A percentile compares a stretch with the other conserved stretches of the same genome.
phyloP scores from a whole-genome alignment of 2,329 filamentous ascomycete genomes.

The Scedosporium minutisporum region DNA sequence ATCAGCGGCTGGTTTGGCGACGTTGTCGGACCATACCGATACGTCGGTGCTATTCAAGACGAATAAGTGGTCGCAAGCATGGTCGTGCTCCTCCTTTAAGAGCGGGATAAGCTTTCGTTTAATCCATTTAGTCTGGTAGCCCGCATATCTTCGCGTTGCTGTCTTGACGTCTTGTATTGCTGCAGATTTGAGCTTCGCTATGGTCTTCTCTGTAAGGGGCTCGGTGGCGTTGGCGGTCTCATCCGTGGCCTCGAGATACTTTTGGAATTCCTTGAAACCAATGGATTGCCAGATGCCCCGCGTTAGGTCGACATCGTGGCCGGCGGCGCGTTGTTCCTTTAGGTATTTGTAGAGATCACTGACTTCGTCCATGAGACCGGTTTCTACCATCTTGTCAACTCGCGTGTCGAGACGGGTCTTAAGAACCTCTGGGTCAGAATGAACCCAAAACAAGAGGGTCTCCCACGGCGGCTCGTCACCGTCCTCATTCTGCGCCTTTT shows the following conservation, averaged over 20 bases:
- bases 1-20: constrained; percentile 53
- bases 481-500: constrained; percentile 13
- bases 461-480: constrained; percentile 27
- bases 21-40: constrained; percentile 48
- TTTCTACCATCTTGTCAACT: constrained; percentile 73
- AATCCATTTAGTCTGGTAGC: constrained; percentile 79
- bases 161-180: constrained; percentile 69
- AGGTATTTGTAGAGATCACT: constrained; percentile 33
- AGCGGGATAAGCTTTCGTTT: constrained; percentile 68
- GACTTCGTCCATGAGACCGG: constrained; percentile 40
- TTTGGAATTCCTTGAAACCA: constrained; percentile 83
- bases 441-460: constrained; percentile 76
- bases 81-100: constrained; percentile 43
- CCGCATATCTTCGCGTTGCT: constrained; percentile 81
- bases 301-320: constrained; percentile 55
- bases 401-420: constrained; percentile 63
- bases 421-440: constrained; percentile 60
- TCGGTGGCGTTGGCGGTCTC: constrained; percentile 13
- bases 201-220: constrained; percentile 18
- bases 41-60: constrained; percentile 72
- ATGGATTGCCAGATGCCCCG: constrained; percentile 95
- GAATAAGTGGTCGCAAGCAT: constrained; percentile 53
- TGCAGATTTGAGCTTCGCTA: constrained; percentile 44
- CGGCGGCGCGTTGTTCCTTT: constrained; percentile 27
- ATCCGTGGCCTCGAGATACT: constrained; percentile 49